phyloP scores from a whole-genome alignment of 305 asterid species.

The Solanum aculeatissimum region DNA sequence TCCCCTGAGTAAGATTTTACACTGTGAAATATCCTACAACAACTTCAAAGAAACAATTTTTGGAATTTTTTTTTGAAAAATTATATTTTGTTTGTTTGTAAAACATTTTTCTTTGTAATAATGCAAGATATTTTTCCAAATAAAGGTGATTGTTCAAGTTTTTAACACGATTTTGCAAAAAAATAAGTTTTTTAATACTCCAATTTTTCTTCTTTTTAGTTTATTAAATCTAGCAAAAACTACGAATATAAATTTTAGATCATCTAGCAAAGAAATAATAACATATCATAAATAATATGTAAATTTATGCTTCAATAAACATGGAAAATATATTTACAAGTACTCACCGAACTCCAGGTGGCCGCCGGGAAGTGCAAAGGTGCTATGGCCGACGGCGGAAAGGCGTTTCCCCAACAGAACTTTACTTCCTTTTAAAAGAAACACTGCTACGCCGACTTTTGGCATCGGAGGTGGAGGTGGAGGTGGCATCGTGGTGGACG shows the following conservation, averaged over 20 bases:
- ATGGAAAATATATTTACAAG: background rate
- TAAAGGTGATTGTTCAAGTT: background rate
- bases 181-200: background rate
- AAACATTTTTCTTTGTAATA: background rate
- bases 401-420: slow-evolving; percentile 48
- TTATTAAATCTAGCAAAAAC: background rate
- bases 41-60: background rate
- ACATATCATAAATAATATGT: background rate
- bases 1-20: background rate
- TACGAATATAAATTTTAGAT: background rate
- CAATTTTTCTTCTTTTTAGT: background rate
- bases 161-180: background rate
- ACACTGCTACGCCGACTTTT: slow-evolving; percentile 45
- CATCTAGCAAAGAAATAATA: background rate
- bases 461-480: slow-evolving; percentile 22
- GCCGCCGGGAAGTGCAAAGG: slow-evolving; percentile 51
- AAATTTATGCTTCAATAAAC: background rate
- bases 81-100: background rate
- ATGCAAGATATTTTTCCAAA: background rate
- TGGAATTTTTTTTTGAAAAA: background rate
- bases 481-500: background rate
- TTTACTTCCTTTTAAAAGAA: slow-evolving; percentile 28
- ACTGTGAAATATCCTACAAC: background rate
- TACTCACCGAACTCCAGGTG: slow-evolving; percentile 48
- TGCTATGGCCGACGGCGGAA: slow-evolving; percentile 28